phyloP scores from a whole-genome alignment of 345 rosid species.

The Citrus glauca region DNA sequence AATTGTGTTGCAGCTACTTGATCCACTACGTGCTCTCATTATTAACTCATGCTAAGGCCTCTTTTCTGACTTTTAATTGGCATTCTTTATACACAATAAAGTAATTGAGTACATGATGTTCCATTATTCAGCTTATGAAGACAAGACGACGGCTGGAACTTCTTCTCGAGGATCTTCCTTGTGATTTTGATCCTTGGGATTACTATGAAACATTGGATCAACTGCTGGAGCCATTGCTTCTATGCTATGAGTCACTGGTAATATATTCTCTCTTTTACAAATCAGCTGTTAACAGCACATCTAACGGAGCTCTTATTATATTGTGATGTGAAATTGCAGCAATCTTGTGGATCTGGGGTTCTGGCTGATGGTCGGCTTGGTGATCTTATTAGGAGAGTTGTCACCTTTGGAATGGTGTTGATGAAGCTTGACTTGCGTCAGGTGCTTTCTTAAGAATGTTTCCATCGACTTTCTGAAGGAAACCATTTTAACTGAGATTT shows the following conservation, averaged over 20 bases:
- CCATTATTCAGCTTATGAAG: slow-evolving; percentile 68
- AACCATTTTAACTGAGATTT: slow-evolving; percentile 15
- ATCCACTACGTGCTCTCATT: background rate
- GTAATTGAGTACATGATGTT: slow-evolving; percentile 1
- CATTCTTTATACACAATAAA: background rate
- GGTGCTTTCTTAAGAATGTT: slow-evolving; percentile 38
- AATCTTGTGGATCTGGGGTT: slow-evolving; percentile 80
- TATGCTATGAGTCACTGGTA: slow-evolving; percentile 90
- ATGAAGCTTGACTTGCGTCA: slow-evolving; percentile 98
- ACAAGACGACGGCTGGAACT: slow-evolving; percentile 74
- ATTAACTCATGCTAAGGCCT: background rate
- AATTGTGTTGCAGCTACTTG: background rate
- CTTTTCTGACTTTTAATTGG: background rate
- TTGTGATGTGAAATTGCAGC: slow-evolving; percentile 39
- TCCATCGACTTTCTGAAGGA: background rate
- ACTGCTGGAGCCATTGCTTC: slow-evolving; percentile 77
- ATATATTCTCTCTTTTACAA: background rate
- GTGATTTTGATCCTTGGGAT: slow-evolving; percentile 72
- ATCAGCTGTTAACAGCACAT: background rate
- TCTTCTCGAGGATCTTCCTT: slow-evolving; percentile 90
- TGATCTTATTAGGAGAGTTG: slow-evolving; percentile 88
- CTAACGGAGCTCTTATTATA: background rate
- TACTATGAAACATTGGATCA: slow-evolving; percentile 83
- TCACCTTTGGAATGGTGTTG: slow-evolving; percentile 85
- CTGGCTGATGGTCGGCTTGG: slow-evolving; percentile 92